A percentile compares a stretch with the other conserved stretches of the same genome.
Evolutionary conservation across 2,329 filamentous ascomycete genomes (phyloP).

Genomic region (Coniochaeta sp.): DNA sequence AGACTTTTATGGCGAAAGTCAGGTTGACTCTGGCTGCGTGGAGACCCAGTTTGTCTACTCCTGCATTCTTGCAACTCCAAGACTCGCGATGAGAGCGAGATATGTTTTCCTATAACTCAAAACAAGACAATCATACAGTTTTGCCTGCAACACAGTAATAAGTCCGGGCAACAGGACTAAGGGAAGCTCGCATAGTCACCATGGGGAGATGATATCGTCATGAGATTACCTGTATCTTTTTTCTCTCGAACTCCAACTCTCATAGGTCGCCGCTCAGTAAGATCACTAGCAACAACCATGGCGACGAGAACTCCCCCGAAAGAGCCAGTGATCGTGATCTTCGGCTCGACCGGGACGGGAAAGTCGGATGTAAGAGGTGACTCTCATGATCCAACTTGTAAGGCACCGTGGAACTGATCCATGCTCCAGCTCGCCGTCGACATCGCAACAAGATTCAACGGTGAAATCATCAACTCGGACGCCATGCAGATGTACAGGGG

Average conservation of each 20-base stretch:
- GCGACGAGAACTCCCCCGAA: slow-evolving; percentile 7
- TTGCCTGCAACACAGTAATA: no score
- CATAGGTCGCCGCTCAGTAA: background rate
- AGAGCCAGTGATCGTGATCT: slow-evolving; percentile 19
- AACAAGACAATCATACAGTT: no score
- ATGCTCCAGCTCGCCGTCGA: slow-evolving; percentile 72
- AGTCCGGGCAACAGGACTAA: no score
- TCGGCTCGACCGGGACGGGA: slow-evolving; percentile 20
- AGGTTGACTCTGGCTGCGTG: no score
- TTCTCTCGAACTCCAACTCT: background rate
- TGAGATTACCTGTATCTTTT: background rate
- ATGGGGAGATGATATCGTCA: background rate
- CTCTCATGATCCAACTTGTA: background rate
- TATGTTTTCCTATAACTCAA: no score
- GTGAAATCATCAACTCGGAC: slow-evolving; percentile 94
- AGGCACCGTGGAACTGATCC: slow-evolving; percentile 8
- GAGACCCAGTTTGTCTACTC: no score
- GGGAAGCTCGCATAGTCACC: no score
- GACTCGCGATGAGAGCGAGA: no score
- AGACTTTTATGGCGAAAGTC: no score
- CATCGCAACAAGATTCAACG: slow-evolving; percentile 73
- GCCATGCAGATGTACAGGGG: slow-evolving; percentile 97
- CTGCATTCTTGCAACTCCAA: no score
- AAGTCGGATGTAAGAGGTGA: slow-evolving; percentile 29
- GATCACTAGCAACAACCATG: background rate